Evolutionary conservation across 768 basidiomycete species (phyloP), one percentile per base, ranked within the genome.

Genomic region (Sutorius australiensis): DNA sequence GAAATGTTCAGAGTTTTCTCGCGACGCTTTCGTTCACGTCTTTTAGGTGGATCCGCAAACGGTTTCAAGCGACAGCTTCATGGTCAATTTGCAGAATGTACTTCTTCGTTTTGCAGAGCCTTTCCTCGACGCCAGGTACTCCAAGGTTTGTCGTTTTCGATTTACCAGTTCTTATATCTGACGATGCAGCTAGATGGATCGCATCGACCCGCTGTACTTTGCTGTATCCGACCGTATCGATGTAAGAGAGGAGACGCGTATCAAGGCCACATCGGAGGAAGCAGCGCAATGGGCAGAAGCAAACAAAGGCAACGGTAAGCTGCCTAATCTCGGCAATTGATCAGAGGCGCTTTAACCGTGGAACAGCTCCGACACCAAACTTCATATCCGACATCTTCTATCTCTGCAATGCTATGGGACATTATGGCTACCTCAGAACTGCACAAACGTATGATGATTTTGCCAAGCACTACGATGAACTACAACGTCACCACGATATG

Each of bases 311-410:
- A 68, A 68, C 46, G 80, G 85, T 83, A 55, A 43, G 66, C 37
- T 27, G 6, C 21, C 36, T 5, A 7, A 17, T 48, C 5, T 32
- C 19, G 1, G 17, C 11, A 8, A 21, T 27, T 5, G 27, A 46
- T 3, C 5, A 10, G 6, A 12, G 36, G 33, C 13, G 10, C 30
- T 45, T 48, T 32, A 58, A 34, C 6, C 45, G n/a, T 17, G 42
- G 39, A 41, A 61, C 61, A 83, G 84, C 79, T n/a, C 66, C 81
- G 3, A 66, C 84, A 6, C 84, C 89, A 3, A 97, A 97, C 67
- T 99, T 99, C 70, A 92, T 98, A 57, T 92, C 95, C 6, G 87
- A 98, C 40, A 83, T 97, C 17, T 98, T 98, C 75, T 98, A 90
- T 74, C 78, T 98, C 40, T 78, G 87, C 8, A 80, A 90, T 44